Evolutionary conservation across 1,284 basidiomycete genomes (phyloP).

Genomic region (Cutaneotrichosporon cyanovorans): DNA sequence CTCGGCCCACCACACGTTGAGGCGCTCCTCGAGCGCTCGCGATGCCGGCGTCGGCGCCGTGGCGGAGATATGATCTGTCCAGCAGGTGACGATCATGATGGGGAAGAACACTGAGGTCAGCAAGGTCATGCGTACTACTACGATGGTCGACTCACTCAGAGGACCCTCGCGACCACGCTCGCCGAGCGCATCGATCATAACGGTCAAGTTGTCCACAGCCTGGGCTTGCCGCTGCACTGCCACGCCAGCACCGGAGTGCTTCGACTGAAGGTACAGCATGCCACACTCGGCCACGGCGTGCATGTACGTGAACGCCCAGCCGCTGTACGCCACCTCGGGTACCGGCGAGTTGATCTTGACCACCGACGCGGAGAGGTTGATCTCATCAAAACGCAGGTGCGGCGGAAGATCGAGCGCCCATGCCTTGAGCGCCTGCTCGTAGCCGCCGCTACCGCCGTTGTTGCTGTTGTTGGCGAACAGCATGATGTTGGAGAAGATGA

Average conservation of each 20-base stretch:
- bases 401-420: conserved; percentile 46
- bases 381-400: conserved; percentile 46
- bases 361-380: conserved; percentile 41
- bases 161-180: conserved; percentile 37
- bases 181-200: conserved; percentile 40
- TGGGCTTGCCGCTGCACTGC: conserved; percentile 41
- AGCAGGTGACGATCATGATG: conserved; percentile 33
- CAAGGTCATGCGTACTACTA: no score
- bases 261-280: conserved; percentile 47
- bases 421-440: conserved; percentile 36
- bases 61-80: conserved; percentile 35
- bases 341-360: conserved; percentile 33
- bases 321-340: conserved; percentile 32
- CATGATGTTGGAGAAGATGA: conserved; percentile 37
- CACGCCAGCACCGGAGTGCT: conserved; percentile 20
- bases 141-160: conserved; percentile 29
- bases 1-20: conserved; percentile 36
- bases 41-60: conserved; percentile 16
- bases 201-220: conserved; percentile 44
- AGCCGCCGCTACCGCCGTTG: conserved; percentile 12
- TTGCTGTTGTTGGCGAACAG: conserved; percentile 26
- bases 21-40: conserved; percentile 28
- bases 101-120: conserved; percentile 33
- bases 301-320: conserved; percentile 48
- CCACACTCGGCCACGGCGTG: conserved; percentile 48